Base-by-base conservation (phyloP, 139 green algal species). In the Desmodesmus armatus region DNA sequence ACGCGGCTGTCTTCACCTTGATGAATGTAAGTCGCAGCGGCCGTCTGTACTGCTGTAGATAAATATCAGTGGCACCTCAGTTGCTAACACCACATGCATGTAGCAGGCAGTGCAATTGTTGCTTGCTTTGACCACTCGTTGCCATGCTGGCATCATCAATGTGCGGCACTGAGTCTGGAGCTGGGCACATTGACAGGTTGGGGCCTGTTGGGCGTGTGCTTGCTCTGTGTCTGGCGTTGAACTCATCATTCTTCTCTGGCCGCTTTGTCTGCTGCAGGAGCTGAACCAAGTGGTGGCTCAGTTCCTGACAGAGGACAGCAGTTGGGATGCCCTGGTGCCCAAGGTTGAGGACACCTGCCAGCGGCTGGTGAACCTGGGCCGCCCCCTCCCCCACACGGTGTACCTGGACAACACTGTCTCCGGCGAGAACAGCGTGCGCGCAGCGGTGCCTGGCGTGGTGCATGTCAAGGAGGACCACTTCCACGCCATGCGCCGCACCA, bases 221-320 rank as follows among this genome's bases (percentile, higher is more conserved):
- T 62, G 5, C 51, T 62, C 51, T 62, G 4, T 62, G 51, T 15
- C 25, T 7, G 7, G 5, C 7, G 25, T 17, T 3, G 25, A 15
- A 29, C 51, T 62, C 7, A 29, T 3, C 7, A 62, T 15, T 62
- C 19, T 21, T 62, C 3, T 17, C 21, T 33, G 5, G 7, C 17
- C 47, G 66, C 66, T 74, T 27, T 49, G 31, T 11, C 17, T n/a
- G 31, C 27, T 49, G 33, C 66, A 74, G 66, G 33, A 74, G 37
- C 9, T 49, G 33, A 43, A 43, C 37, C 33, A 74, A 21, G 35
- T 74, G 11, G 5, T 74, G 33, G 66, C 11, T 5, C 66, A 74
- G 66, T 74, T 31, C 66, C 35, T 74, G 37, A 47, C 33, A 17
- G 69, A 77, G 21, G 69, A 77, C 39, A 58, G 69, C 69, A 58